Base-by-base conservation (phyloP, 495 filamentous ascomycete genomes). In the Penicillium taxi region DNA sequence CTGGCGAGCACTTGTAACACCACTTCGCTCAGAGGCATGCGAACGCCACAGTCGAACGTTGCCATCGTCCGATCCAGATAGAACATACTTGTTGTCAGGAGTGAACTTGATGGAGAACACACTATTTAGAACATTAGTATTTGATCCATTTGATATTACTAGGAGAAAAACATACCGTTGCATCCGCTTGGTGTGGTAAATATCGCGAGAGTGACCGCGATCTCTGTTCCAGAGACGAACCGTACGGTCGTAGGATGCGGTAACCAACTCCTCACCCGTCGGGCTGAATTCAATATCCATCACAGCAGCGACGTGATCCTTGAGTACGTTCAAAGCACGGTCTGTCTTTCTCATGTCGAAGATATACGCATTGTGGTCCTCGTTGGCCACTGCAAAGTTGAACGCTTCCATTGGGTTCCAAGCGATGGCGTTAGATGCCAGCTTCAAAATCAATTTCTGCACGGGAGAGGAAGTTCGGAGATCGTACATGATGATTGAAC, bases 171-270 rank as follows among this genome's bases (percentile, higher is more conserved):
- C 59, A 48, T 59, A 67, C 64, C 77, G 74, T 67, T 98, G 91
- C 93, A 96, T 96, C 36, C 91, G 78, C 63, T 94, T 88, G 7
- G 91, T 96, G 65, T 96, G 91, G 63, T 99, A 99, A 30, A 96
- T 80, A 42, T 99, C 91, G 15, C 88, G 63, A 3, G 84, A 86
- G 58, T 93, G 85, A 6, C 91, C 91, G 30, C 77, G 70, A 22
- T 77, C 72, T 17, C 88, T 75, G 48, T 77, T 75, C 79, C 86
- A 99, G 34, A 96, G 64, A 17, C 89, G 74, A 15, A 90, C 63
- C 1, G 78, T 84, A 22, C 80, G 67, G 53, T 95, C 90, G 52
- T 96, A 99, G 4, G 81, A 86, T 9, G 84, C 91, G 20, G 77
- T 84, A 13, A 99, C 86, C 19, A 96, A 78, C 55, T 95, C 90